Conservation (phyloP, 495 filamentous ascomycete species). For the Xylaria scruposa region DNA sequence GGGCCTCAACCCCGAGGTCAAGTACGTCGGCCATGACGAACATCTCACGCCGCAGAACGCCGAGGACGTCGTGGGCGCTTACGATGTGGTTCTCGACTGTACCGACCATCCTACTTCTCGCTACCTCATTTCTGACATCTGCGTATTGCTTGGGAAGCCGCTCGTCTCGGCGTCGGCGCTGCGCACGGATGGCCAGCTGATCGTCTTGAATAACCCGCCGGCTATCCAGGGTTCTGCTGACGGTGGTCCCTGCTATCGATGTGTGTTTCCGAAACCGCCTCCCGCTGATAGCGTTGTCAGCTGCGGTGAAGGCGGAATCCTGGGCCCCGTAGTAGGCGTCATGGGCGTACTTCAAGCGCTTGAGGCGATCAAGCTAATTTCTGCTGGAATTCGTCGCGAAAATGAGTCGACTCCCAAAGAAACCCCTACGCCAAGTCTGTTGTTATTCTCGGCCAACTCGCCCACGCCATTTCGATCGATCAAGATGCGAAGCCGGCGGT, state of each 20-base stretch:
- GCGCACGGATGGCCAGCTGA: slow-evolving; percentile 85
- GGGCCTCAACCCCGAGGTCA: slow-evolving; percentile 71
- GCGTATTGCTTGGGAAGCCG: slow-evolving; percentile 77
- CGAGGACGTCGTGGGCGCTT: slow-evolving; percentile 64
- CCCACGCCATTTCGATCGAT: slow-evolving; percentile 74
- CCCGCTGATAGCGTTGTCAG: slow-evolving; percentile 76
- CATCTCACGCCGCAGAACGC: slow-evolving; percentile 72
- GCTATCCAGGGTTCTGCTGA: slow-evolving; percentile 46
- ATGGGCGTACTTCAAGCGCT: slow-evolving; percentile 94
- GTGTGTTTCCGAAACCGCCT: slow-evolving; percentile 87
- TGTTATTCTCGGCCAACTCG: slow-evolving; percentile 75
- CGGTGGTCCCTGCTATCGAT: slow-evolving; percentile 86
- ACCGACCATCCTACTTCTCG: slow-evolving; percentile 91
- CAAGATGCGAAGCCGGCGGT: slow-evolving; percentile 68
- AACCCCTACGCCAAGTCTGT: slow-evolving; percentile 55
- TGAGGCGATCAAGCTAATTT: slow-evolving; percentile 85
- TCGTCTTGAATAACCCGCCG: slow-evolving; percentile 76
- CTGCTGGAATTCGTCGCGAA: slow-evolving; percentile 36
- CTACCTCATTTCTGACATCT: slow-evolving; percentile 91
- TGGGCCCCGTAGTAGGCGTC: slow-evolving; percentile 90
- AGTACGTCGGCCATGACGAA: slow-evolving; percentile 63
- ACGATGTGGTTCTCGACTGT: slow-evolving; percentile 91
- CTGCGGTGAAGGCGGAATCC: slow-evolving; percentile 90
- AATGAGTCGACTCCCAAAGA: slow-evolving; percentile 29
- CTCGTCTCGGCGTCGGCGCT: slow-evolving; percentile 89